phyloP scores from a whole-genome alignment of 2,329 filamentous ascomycete species.

The Aspergillus fischeri region DNA sequence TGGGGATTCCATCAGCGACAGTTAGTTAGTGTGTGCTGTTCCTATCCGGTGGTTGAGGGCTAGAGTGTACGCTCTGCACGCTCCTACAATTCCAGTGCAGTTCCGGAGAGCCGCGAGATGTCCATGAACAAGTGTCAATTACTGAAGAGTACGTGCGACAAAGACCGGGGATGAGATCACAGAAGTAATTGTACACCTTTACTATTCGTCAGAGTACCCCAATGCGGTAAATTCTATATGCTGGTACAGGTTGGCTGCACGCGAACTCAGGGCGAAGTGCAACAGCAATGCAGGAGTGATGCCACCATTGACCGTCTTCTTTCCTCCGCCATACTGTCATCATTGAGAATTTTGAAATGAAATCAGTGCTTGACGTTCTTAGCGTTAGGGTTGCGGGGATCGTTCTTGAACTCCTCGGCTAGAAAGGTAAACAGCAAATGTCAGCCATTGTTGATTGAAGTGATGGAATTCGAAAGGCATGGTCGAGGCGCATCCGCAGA shows the following conservation, averaged over 20 bases:
- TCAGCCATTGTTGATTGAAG: constrained; percentile 16
- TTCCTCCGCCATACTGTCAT: constrained; percentile 15
- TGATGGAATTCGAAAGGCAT: not conserved
- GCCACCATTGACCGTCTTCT: constrained; percentile 15
- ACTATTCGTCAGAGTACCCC: constrained; percentile 34
- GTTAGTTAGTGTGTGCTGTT: not conserved
- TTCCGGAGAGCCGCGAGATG: not conserved
- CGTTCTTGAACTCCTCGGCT: constrained; percentile 97
- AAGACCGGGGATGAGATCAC: not conserved
- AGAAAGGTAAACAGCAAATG: constrained; percentile 3
- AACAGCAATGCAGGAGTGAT: constrained; percentile 17
- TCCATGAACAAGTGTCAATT: not conserved
- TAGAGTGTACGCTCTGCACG: not conserved
- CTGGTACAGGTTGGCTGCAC: constrained; percentile 35
- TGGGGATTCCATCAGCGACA: not conserved
- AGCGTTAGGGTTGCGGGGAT: constrained; percentile 69
- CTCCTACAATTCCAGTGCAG: not conserved
- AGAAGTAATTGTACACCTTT: constrained; percentile 36
- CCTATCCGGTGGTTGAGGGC: not conserved
- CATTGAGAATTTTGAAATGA: constrained; percentile 12
- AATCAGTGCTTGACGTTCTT: constrained; percentile 37
- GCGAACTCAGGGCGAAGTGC: constrained; percentile 23
- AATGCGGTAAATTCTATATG: constrained; percentile 36
- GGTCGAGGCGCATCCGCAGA: not conserved
- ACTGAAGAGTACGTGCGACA: not conserved